These are phyloP conservation scores for Aspergillus pseudoviridinutans DNA, from an alignment of 2,329 filamentous ascomycete species.

Conservation along the genomic window DNA sequence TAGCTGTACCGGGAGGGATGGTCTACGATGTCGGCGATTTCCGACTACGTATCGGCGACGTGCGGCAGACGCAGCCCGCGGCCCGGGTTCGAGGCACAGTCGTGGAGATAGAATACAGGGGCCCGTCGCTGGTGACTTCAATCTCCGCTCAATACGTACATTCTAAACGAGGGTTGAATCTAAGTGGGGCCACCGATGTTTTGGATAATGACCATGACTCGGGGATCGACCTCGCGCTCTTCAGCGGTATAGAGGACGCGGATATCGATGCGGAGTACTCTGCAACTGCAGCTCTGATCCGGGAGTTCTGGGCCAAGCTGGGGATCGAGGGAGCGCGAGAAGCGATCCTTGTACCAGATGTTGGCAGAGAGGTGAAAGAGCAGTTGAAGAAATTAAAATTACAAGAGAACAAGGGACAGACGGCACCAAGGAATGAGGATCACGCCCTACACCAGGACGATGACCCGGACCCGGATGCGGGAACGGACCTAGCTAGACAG, in stretches of 20 bases:
- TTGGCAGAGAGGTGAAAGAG: conserved; percentile 37
- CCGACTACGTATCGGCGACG: conserved; percentile 40
- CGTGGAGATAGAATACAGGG: conserved; percentile 44
- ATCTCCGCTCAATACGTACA: conserved; percentile 12
- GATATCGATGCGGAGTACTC: conserved; percentile 38
- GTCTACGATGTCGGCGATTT: conserved; percentile 43
- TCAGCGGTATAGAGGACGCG: conserved; percentile 29
- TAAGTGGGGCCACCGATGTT: background rate
- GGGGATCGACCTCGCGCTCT: conserved; percentile 24
- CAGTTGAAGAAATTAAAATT: conserved; percentile 21
- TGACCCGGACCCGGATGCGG: conserved; percentile 32
- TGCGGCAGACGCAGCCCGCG: conserved; percentile 38
- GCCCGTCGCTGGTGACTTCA: conserved; percentile 31
- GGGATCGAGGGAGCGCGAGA: conserved; percentile 36
- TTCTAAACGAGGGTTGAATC: background rate
- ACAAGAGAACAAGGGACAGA: conserved; percentile 7
- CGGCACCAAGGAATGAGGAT: conserved; percentile 5
- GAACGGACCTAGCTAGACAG: conserved; percentile 41
- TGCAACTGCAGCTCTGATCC: conserved; percentile 33
- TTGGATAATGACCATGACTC: conserved; percentile 18
- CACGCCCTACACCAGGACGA: conserved; percentile 19
- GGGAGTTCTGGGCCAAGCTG: conserved; percentile 40
- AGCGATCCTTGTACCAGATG: conserved; percentile 39
- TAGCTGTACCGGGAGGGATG: conserved; percentile 32
- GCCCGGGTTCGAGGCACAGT: conserved; percentile 38